Percentiles rank a stretch among this genome's conserved stretches.
Conservation (phyloP, 768 basidiomycete genomes). For the Chlorophyllum brunneum region DNA sequence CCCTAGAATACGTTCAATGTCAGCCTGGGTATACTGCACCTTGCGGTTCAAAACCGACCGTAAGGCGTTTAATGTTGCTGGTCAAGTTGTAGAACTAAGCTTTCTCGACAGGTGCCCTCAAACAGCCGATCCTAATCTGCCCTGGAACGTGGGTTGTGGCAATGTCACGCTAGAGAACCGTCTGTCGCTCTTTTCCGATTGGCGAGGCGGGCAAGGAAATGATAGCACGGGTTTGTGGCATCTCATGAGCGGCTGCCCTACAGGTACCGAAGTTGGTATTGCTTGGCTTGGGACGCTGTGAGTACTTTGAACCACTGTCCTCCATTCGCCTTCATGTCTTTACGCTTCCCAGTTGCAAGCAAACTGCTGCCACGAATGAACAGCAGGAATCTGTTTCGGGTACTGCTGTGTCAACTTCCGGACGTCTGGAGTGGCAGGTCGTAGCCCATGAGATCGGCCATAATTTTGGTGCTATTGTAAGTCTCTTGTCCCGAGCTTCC, state of each 20-base stretch:
- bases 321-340: neutral
- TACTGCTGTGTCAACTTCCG: slow-evolving; percentile 76
- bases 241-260: slow-evolving; percentile 80
- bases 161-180: slow-evolving; percentile 57
- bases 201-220: slow-evolving; percentile 70
- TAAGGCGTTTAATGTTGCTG: slow-evolving; percentile 21
- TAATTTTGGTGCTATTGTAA: slow-evolving; percentile 86
- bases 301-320: slow-evolving; percentile 18
- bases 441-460: slow-evolving; percentile 82
- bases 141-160: slow-evolving; percentile 79
- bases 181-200: slow-evolving; percentile 75
- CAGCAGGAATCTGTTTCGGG: slow-evolving; percentile 61
- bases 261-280: slow-evolving; percentile 81
- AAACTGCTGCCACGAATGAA: slow-evolving; percentile 39
- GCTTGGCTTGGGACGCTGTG: slow-evolving; percentile 84
- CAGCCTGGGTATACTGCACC: slow-evolving; percentile 77
- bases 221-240: slow-evolving; percentile 86
- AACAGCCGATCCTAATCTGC: slow-evolving; percentile 40
- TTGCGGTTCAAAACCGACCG: slow-evolving; percentile 64
- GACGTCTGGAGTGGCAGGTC: slow-evolving; percentile 79
- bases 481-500: slow-evolving; percentile 24
- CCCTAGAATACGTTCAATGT: slow-evolving; percentile 73
- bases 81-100: neutral
- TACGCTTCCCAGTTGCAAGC: slow-evolving; percentile 45
- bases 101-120: slow-evolving; percentile 52